These are phyloP conservation scores for Centella asiatica DNA, from an alignment of 129 eudicot genomes.

Conservation along the genomic window DNA sequence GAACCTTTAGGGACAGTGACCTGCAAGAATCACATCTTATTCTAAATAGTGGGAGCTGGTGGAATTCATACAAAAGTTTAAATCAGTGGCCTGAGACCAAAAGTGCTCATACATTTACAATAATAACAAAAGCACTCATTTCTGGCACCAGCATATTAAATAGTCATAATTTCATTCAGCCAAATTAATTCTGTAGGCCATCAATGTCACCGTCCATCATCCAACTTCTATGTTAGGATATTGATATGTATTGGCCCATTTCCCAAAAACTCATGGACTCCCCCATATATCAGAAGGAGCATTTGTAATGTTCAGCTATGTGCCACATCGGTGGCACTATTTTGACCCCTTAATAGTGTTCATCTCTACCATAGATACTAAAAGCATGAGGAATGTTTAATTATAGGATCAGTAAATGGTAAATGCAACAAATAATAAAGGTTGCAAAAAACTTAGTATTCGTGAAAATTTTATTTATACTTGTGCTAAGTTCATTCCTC, in stretches of 20 bases:
- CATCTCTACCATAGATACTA: background rate
- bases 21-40: slow-evolving; percentile 36
- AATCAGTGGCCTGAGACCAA: background rate
- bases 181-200: background rate
- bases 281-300: background rate
- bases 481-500: background rate
- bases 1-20: slow-evolving; percentile 90
- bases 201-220: background rate
- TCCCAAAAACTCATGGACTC: background rate
- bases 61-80: background rate
- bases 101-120: background rate
- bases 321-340: too few species aligned
- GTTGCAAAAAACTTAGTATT: background rate
- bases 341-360: background rate
- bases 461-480: background rate
- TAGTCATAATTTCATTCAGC: background rate
- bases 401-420: background rate
- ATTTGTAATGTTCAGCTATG: background rate
- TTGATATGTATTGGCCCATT: background rate
- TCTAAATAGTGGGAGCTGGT: background rate
- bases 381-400: background rate
- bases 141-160: background rate
- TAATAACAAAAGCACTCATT: background rate
- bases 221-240: background rate
- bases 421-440: background rate